A percentile compares a stretch with the other conserved stretches of the same genome.
Conservation (phyloP, 805 yeast genomes). For the Scheffersomyces coipomensis region DNA sequence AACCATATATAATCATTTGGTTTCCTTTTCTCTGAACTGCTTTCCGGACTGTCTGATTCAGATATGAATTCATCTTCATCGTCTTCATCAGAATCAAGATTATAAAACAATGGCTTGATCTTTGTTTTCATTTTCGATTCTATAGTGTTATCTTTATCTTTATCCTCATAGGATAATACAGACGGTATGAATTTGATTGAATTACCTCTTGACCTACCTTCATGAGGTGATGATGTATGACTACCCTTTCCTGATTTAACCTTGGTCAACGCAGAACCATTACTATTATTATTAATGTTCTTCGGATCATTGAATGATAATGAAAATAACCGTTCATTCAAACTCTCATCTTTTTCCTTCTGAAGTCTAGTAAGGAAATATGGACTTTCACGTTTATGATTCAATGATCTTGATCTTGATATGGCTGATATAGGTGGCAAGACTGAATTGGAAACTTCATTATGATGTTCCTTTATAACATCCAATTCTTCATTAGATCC, state of each 20-base stretch:
- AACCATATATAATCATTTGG: slow-evolving; percentile 33
- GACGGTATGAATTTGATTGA: slow-evolving; percentile 33
- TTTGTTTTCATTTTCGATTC: not conserved
- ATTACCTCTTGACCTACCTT: slow-evolving; percentile 5
- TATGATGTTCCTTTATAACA: slow-evolving; percentile 17
- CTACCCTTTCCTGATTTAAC: not conserved
- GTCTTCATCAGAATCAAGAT: slow-evolving; percentile 19
- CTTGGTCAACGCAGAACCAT: too few species aligned
- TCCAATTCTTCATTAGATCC: slow-evolving; percentile 14
- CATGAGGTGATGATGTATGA: not conserved
- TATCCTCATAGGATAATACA: slow-evolving; percentile 7
- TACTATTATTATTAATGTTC: slow-evolving; percentile 3
- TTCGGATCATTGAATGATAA: slow-evolving; percentile 12
- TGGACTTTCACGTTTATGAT: slow-evolving; percentile 13
- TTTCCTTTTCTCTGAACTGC: slow-evolving; percentile 1
- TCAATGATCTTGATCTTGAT: slow-evolving; percentile 24
- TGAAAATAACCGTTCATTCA: slow-evolving; percentile 13
- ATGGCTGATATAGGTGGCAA: slow-evolving; percentile 7
- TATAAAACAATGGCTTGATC: slow-evolving; percentile 29
- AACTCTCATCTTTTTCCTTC: slow-evolving; percentile 13
- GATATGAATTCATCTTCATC: slow-evolving; percentile 10
- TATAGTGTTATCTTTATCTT: not conserved
- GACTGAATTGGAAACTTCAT: slow-evolving; percentile 5
- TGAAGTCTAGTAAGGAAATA: slow-evolving; percentile 9
- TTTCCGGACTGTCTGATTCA: slow-evolving; percentile 4